phyloP scores from a whole-genome alignment of 1,284 basidiomycete genomes.

The Baeospora myosura region DNA sequence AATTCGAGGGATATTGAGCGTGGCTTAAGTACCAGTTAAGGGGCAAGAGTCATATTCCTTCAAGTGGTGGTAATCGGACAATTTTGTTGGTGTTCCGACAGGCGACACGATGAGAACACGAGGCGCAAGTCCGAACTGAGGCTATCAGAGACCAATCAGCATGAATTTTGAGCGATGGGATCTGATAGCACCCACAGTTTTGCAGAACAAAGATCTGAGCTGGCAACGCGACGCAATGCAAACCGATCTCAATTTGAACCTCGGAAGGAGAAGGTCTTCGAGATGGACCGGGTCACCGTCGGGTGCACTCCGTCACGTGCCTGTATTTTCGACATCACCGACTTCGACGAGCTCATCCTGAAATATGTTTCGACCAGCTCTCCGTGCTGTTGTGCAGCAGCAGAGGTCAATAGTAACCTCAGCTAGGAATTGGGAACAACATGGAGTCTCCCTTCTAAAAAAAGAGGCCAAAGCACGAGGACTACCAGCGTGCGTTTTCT shows the following conservation, averaged over 20 bases:
- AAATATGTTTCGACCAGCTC: too few relatives aligned
- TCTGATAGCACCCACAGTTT: slow-evolving; percentile 2
- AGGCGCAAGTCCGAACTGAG: slow-evolving; percentile 29
- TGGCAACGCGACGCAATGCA: too few relatives aligned
- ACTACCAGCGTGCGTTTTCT: slow-evolving; percentile 47
- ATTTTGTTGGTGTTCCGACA: slow-evolving; percentile 16
- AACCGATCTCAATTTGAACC: too few relatives aligned
- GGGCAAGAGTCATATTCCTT: slow-evolving; percentile 27
- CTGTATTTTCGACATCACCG: too few relatives aligned
- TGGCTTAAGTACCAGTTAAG: slow-evolving; percentile 8
- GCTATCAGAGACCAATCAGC: slow-evolving; percentile 19
- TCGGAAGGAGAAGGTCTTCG: too few relatives aligned
- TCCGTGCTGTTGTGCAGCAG: too few relatives aligned
- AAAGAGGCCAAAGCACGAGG: slow-evolving; percentile 60
- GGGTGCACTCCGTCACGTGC: too few relatives aligned
- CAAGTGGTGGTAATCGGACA: slow-evolving; percentile 17
- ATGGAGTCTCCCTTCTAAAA: slow-evolving; percentile 48
- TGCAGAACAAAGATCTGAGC: too few relatives aligned
- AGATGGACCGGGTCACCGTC: too few relatives aligned
- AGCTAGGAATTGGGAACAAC: slow-evolving; percentile 2
- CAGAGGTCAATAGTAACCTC: too few relatives aligned
- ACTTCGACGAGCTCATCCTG: too few relatives aligned
- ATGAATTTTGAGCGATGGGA: slow-evolving; percentile 3
- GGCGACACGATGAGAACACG: slow-evolving; percentile 40
- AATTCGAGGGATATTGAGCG: slow-evolving; percentile 18